These are phyloP conservation scores for Priceomyces fermenticarens DNA, from an alignment of 805 yeast genomes.

Conservation along the genomic window DNA sequence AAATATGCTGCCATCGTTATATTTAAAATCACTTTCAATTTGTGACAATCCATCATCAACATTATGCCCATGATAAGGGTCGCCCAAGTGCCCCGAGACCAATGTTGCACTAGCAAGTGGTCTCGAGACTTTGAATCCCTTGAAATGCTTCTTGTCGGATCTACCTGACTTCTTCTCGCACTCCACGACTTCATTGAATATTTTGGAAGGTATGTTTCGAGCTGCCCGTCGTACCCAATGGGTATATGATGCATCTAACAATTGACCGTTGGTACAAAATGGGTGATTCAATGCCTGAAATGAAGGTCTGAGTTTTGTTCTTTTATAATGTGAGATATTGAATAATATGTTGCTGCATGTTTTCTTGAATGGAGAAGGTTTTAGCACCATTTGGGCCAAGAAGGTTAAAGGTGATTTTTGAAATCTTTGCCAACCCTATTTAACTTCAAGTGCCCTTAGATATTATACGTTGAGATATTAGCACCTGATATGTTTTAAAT, in stretches of 20 bases:
- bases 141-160: conserved; percentile 2
- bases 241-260: conserved; percentile 14
- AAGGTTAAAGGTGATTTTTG: no score
- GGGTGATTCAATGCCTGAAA: conserved; percentile 15
- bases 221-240: conserved; percentile 14
- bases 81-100: background rate
- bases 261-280: conserved; percentile 17
- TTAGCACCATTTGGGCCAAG: conserved; percentile 9
- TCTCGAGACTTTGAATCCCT: background rate
- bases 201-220: conserved; percentile 10
- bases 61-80: background rate
- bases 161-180: background rate
- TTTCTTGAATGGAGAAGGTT: conserved; percentile 16
- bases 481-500: no score
- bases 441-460: no score
- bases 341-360: conserved; percentile 14
- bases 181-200: conserved; percentile 4
- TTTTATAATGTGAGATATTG: conserved; percentile 11
- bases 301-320: conserved; percentile 6
- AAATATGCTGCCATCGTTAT: background rate
- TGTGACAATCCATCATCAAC: conserved; percentile 1
- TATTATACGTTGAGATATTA: no score
- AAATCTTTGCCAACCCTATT: no score
- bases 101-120: background rate
- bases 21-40: background rate